phyloP scores from a whole-genome alignment of 2,329 filamentous ascomycete species.

The Pseudogymnoascus sp. region DNA sequence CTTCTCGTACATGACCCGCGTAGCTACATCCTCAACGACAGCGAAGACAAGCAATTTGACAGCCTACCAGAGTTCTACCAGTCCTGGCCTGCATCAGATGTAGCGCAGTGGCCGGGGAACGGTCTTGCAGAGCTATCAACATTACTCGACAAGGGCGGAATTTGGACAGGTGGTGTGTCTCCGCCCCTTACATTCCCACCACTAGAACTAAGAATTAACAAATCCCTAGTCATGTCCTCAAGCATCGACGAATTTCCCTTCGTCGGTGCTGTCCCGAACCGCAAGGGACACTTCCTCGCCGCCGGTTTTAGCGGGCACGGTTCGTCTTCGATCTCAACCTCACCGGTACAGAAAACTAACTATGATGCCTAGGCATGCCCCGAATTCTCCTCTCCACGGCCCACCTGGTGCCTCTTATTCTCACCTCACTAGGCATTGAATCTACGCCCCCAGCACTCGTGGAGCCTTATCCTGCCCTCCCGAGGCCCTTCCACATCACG shows the following conservation, averaged over 20 bases:
- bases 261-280: background rate
- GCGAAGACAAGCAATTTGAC: constrained; percentile 22
- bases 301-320: background rate
- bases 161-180: background rate
- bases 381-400: constrained; percentile 23
- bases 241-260: background rate
- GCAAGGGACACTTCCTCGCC: background rate
- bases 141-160: background rate
- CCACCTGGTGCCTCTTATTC: constrained; percentile 23
- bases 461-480: constrained; percentile 23
- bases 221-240: background rate
- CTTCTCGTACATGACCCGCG: constrained; percentile 24
- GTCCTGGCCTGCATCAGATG: background rate
- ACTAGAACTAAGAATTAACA: background rate
- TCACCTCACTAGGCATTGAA: constrained; percentile 20
- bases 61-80: constrained; percentile 11
- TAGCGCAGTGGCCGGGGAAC: background rate
- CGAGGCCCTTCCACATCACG: constrained; percentile 26
- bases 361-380: background rate
- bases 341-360: background rate
- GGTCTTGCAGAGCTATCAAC: background rate
- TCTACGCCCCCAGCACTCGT: constrained; percentile 20
- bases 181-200: background rate
- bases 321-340: background rate
- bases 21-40: constrained; percentile 20